These are phyloP conservation scores for Silene latifolia DNA, from an alignment of 148 eudicot genomes.

Conservation along the genomic window DNA sequence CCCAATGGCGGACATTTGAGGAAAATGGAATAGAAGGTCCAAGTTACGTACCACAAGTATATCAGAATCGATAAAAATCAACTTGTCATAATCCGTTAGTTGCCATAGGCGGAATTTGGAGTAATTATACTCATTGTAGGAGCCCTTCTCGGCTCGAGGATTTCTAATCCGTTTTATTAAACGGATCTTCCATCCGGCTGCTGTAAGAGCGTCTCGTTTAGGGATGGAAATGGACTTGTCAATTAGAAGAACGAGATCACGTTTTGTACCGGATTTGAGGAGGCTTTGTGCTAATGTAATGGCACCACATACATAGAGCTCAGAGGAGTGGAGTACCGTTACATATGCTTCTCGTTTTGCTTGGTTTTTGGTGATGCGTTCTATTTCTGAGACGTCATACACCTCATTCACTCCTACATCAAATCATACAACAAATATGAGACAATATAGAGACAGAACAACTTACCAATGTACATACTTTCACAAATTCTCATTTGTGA, in stretches of 20 bases:
- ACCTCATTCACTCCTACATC: conserved; percentile 49
- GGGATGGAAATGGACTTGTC: conserved; percentile 67
- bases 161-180: conserved; percentile 76
- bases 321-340: conserved; percentile 85
- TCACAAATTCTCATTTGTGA: too few species aligned
- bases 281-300: conserved; percentile 81
- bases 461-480: background rate
- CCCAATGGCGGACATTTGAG: conserved; percentile 75
- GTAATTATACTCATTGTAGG: conserved; percentile 94
- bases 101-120: conserved; percentile 93
- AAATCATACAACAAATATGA: background rate
- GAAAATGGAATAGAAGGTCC: conserved; percentile 74
- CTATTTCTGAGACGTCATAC: conserved; percentile 46
- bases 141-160: conserved; percentile 56
- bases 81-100: conserved; percentile 66
- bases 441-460: background rate
- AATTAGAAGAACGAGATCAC: conserved; percentile 80
- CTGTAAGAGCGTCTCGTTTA: conserved; percentile 51
- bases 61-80: conserved; percentile 86
- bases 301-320: conserved; percentile 86
- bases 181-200: conserved; percentile 77
- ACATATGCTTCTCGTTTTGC: conserved; percentile 72
- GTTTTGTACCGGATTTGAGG: conserved; percentile 57
- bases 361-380: conserved; percentile 27
- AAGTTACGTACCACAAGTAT: conserved; percentile 59